Evolutionary conservation across 768 basidiomycete species (phyloP), one percentile per base, ranked within the genome.

Genomic region (Lactifluus hygrophoroides): DNA sequence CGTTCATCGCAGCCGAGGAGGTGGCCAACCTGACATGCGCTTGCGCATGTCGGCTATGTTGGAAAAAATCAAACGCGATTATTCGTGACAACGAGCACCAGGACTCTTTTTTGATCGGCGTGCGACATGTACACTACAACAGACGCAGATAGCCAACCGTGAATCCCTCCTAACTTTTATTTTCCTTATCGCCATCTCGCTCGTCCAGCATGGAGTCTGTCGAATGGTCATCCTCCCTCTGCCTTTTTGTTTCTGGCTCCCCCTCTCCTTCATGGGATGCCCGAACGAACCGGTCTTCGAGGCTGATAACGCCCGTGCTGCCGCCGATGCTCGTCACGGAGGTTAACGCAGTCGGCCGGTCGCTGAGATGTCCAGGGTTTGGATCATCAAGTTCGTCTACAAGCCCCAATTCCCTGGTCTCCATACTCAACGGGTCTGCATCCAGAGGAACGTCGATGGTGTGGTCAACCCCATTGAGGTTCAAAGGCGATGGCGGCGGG

Each of bases 331-430:
- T 78, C 10, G 86, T 88, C n/a, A 83, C 81, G 9, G 84, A 74
- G 16, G 80, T 80, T 48, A 91, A 71, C 1, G 89, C 76, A 3
- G 80, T 86, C 3, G 89, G 89, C 67, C 83, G 83, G 47, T 90
- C 85, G 64, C 89, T 88, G 77, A 92, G 75, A 69, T 92, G 90
- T 21, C 88, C 90, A 14, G 90, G 90, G 51, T 80, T 75, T 3
- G 90, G 89, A 70, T 91, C 87, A 65, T 92, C 90, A 63, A 92
- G 72, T 70, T 92, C 89, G 63, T 93, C 90, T 28, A 93, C 90
- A 17, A 92, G 75, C 0, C 90, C 89, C 6, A 92, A 72, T 5
- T 75, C 83, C 66, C 80, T 81, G 10, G 75, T 72, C 35, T 70
- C 68, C 9, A 71, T 65, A 6, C 66, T 67, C 53, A 70, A 71